phyloP scores from a whole-genome alignment of 768 basidiomycete genomes.

The Strobilomyces confusus region DNA sequence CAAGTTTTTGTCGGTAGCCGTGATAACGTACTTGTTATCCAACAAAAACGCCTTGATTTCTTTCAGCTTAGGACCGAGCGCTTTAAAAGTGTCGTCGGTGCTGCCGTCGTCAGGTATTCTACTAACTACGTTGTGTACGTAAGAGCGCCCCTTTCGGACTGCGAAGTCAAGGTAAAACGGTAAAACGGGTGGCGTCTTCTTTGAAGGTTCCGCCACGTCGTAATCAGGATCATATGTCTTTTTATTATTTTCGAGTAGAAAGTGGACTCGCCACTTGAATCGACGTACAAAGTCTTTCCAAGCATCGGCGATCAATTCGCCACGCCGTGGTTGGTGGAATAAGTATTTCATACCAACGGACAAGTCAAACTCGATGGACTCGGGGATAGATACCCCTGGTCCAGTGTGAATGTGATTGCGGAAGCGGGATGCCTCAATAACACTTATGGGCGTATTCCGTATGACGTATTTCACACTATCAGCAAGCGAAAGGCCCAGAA shows the following conservation, averaged over 20 bases:
- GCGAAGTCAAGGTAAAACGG: slow-evolving; percentile 1
- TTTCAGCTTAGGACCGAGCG: background rate
- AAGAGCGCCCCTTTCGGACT: background rate
- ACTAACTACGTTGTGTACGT: background rate
- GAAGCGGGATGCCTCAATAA: background rate
- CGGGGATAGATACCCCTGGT: slow-evolving; percentile 1
- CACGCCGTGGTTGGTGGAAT: background rate
- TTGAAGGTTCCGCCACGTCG: background rate
- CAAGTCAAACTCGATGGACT: background rate
- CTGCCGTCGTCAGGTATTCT: background rate
- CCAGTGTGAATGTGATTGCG: background rate
- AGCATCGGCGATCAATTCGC: background rate
- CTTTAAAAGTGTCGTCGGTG: background rate
- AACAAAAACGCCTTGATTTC: background rate
- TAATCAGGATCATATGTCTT: slow-evolving; percentile 11
- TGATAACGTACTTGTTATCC: background rate
- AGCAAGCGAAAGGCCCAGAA: background rate
- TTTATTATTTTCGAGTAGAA: background rate
- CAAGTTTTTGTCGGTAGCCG: background rate
- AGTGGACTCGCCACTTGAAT: slow-evolving; percentile 1
- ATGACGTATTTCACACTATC: background rate
- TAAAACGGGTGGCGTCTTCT: background rate
- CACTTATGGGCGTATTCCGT: background rate
- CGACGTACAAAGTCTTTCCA: slow-evolving; percentile 1
- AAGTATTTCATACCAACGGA: slow-evolving; percentile 2